These are phyloP conservation scores for Colletotrichum agaves DNA, from an alignment of 2,329 filamentous ascomycete species.

Conservation along the genomic window DNA sequence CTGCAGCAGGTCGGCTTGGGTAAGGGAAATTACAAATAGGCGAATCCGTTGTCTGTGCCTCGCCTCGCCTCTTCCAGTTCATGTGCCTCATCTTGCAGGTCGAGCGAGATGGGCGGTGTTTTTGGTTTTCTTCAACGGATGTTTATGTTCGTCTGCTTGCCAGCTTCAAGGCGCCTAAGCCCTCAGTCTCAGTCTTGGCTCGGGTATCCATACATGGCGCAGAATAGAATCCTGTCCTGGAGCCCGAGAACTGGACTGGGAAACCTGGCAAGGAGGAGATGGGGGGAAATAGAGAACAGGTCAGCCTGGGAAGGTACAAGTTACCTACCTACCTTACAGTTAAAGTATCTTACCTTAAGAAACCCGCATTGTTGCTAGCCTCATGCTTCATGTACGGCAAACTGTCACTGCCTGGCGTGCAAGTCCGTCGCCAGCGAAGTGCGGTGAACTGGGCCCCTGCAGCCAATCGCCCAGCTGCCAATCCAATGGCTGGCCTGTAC, in stretches of 20 bases:
- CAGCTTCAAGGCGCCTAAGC: background rate
- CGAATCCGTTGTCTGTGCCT: background rate
- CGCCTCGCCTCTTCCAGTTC: background rate
- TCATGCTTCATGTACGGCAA: background rate
- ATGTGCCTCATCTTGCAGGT: conserved; percentile 6
- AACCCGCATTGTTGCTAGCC: no score
- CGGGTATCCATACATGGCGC: background rate
- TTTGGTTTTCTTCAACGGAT: conserved; percentile 4
- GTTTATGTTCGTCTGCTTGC: background rate
- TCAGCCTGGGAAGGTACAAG: background rate
- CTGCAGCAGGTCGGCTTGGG: background rate
- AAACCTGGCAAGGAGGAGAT: no score
- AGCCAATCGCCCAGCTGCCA: conserved; percentile 4
- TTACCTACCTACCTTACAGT: no score
- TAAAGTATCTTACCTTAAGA: no score
- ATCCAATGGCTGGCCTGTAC: conserved; percentile 23
- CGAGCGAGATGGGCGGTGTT: background rate
- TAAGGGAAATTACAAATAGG: background rate
- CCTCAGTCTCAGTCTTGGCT: background rate
- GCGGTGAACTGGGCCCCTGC: conserved; percentile 21
- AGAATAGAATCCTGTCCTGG: background rate
- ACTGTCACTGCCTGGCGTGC: conserved; percentile 16
- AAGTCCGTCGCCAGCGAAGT: conserved; percentile 20
- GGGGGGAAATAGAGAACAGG: no score
- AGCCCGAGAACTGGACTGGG: background rate